phyloP scores from a whole-genome alignment of 1,139 yeast species.

The Candida glucosophila region DNA sequence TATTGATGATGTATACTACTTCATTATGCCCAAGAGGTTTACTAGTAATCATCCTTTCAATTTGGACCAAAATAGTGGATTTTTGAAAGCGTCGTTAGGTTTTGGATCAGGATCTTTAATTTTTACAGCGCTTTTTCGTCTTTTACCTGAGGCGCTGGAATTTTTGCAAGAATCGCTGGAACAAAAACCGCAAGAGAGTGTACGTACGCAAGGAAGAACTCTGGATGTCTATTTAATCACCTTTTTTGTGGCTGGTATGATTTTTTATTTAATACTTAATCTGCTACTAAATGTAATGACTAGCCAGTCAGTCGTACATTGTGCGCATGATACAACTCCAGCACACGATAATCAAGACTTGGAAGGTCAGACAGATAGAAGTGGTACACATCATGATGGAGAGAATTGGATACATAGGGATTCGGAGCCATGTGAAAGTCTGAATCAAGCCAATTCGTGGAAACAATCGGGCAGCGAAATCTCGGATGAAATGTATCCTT shows the following conservation, averaged over 20 bases:
- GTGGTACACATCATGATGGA: not conserved
- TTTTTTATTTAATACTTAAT: constrained; percentile 53
- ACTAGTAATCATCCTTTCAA: constrained; percentile 41
- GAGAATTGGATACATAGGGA: too few species aligned
- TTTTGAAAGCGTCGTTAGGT: constrained; percentile 58
- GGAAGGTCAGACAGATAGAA: constrained; percentile 1
- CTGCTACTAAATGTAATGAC: constrained; percentile 62
- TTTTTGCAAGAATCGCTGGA: constrained; percentile 8
- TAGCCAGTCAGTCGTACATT: constrained; percentile 78
- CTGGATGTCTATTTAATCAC: constrained; percentile 33
- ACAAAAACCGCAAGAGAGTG: constrained; percentile 3
- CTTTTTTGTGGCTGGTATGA: constrained; percentile 51
- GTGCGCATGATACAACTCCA: constrained; percentile 47
- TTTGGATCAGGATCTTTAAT: constrained; percentile 72
- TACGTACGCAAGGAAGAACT: constrained; percentile 6
- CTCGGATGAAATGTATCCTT: too few species aligned
- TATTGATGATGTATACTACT: constrained; percentile 36
- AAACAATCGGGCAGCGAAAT: too few species aligned
- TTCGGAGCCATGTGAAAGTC: too few species aligned
- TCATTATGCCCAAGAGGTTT: constrained; percentile 29
- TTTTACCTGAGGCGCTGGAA: constrained; percentile 60
- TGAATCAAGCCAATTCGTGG: too few species aligned
- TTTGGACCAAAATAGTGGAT: constrained; percentile 50
- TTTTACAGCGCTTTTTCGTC: constrained; percentile 65
- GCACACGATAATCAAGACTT: constrained; percentile 6